Percentiles rank a stretch among this genome's conserved stretches.
phyloP scores from a whole-genome alignment of 1,284 basidiomycete genomes.

The Pholiota adiposa region DNA sequence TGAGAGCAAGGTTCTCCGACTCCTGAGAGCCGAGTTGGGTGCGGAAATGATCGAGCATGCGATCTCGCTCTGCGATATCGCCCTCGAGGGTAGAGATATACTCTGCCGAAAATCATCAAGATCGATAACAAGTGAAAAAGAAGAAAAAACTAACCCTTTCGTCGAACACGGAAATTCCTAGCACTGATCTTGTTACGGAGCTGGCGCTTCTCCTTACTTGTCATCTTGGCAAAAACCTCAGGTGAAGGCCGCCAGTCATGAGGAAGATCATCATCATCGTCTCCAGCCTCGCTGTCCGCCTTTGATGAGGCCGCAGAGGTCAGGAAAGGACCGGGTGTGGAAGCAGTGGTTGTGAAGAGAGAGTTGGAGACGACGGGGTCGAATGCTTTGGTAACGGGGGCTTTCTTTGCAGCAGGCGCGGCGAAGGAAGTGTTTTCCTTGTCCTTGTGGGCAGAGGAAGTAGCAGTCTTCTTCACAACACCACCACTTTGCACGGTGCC shows the following conservation, averaged over 20 bases:
- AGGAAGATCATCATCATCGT: slow-evolving; percentile 57
- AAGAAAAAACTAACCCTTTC: slow-evolving; percentile 70
- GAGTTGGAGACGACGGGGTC: slow-evolving; percentile 21
- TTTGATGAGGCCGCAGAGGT: slow-evolving; percentile 21
- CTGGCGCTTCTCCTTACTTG: slow-evolving; percentile 95
- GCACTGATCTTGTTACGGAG: slow-evolving; percentile 97
- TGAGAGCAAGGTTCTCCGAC: slow-evolving; percentile 84
- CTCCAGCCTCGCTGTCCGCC: slow-evolving; percentile 35
- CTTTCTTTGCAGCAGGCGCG: slow-evolving; percentile 24
- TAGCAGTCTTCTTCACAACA: slow-evolving; percentile 57
- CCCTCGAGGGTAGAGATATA: slow-evolving; percentile 94
- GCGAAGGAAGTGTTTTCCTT: slow-evolving; percentile 39
- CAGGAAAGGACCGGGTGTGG: slow-evolving; percentile 24
- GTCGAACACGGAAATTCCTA: slow-evolving; percentile 89
- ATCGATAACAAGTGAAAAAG: slow-evolving; percentile 5
- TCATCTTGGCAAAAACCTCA: slow-evolving; percentile 96
- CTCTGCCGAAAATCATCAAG: slow-evolving; percentile 53
- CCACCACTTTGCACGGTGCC: slow-evolving; percentile 77
- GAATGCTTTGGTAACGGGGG: slow-evolving; percentile 12
- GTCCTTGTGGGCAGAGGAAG: slow-evolving; percentile 24
- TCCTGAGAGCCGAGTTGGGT: slow-evolving; percentile 81
- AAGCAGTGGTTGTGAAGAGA: slow-evolving; percentile 15
- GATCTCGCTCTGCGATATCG: slow-evolving; percentile 92
- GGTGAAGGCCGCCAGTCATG: slow-evolving; percentile 85
- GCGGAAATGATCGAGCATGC: slow-evolving; percentile 87